phyloP scores from a whole-genome alignment of 208 protist species.

The Acanthamoeba quina region DNA sequence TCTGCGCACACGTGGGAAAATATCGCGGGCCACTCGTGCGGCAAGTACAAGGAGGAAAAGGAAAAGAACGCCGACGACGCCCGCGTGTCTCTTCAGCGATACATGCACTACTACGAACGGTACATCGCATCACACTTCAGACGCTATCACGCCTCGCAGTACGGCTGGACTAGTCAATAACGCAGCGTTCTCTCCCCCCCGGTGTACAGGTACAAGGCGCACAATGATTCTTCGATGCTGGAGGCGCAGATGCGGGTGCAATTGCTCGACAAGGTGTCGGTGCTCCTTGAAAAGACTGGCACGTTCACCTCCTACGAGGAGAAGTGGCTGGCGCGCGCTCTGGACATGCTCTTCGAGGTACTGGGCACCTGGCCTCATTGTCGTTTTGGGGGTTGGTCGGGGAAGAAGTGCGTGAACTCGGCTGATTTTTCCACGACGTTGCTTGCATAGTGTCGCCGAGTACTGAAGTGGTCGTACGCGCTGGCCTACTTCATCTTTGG shows the following conservation, averaged over 20 bases:
- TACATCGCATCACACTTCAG: background rate
- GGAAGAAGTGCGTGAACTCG: background rate
- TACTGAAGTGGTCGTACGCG: constrained; percentile 57
- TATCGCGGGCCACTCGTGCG: constrained; percentile 29
- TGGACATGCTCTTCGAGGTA: constrained; percentile 69
- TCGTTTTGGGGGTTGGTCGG: background rate
- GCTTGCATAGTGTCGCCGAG: constrained; percentile 11
- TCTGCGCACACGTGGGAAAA: constrained; percentile 34
- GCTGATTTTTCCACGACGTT: background rate
- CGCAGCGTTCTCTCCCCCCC: background rate
- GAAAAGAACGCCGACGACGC: constrained; percentile 43
- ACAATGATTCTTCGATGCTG: constrained; percentile 29
- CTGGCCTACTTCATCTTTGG: constrained; percentile 62
- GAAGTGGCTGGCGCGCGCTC: constrained; percentile 34
- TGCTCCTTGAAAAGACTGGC: constrained; percentile 1
- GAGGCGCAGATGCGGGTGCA: constrained; percentile 5
- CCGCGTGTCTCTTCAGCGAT: constrained; percentile 32
- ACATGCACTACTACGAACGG: constrained; percentile 50
- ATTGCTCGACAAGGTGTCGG: constrained; percentile 27
- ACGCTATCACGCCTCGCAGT: no score
- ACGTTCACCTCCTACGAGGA: constrained; percentile 46
- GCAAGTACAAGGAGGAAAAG: constrained; percentile 43
- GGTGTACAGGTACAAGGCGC: constrained; percentile 12
- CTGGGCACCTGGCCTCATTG: background rate
- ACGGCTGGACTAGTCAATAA: no score